Evolutionary conservation across 345 rosid species (phyloP).

Genomic region (Citropsis articulata): DNA sequence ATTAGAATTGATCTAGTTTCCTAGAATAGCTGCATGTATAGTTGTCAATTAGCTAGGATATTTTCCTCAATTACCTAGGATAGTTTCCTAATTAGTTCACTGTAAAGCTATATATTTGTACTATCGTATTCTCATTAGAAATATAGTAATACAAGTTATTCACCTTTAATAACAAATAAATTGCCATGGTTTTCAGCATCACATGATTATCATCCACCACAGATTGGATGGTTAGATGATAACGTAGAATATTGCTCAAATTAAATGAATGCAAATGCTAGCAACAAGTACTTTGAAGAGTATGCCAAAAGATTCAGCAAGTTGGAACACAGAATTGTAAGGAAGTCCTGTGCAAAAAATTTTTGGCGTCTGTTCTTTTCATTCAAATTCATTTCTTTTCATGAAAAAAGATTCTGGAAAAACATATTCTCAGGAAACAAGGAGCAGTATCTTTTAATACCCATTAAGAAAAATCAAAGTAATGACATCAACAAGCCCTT

Average conservation of each 20-base stretch:
- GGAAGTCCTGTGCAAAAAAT: not conserved
- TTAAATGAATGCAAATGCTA: constrained; percentile 6
- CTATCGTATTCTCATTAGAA: no score
- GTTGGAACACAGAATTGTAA: not conserved
- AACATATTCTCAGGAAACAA: not conserved
- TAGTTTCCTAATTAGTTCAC: no score
- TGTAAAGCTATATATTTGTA: no score
- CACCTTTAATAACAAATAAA: not conserved
- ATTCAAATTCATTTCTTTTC: not conserved
- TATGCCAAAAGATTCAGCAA: not conserved
- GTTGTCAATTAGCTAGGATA: no score
- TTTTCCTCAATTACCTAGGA: no score
- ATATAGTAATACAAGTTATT: no score
- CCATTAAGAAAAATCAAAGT: not conserved
- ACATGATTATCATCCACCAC: not conserved
- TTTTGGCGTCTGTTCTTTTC: not conserved
- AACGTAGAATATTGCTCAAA: not conserved
- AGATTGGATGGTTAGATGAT: not conserved
- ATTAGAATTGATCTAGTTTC: no score
- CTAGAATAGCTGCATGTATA: no score
- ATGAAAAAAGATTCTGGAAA: not conserved
- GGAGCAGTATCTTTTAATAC: no score
- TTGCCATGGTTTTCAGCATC: not conserved
- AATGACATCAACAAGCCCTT: not conserved
- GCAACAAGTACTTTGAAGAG: constrained; percentile 1